Conservation (phyloP, 805 yeast species). For the Kuraishia ogatae region DNA sequence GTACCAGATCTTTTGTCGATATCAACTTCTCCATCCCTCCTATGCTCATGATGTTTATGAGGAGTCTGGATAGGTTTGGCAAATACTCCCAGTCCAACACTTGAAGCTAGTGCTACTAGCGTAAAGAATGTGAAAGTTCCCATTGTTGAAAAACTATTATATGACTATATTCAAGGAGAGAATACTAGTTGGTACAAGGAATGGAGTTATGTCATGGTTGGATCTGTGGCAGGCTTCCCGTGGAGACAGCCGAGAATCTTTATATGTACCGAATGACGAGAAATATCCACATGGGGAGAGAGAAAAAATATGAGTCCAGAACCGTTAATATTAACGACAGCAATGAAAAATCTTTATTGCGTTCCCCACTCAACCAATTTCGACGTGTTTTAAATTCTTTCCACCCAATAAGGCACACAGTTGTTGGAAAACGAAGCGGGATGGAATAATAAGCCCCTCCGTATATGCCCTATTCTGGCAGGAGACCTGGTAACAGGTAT, state of each 20-base stretch:
- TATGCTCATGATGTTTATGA: slow-evolving; percentile 3
- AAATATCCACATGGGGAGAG: too few relatives aligned
- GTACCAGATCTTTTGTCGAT: slow-evolving; percentile 2
- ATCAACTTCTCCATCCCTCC: neutral
- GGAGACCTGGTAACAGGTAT: neutral
- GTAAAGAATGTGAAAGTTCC: neutral
- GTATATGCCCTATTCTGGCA: neutral
- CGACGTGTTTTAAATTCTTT: too few relatives aligned
- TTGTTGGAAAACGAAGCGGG: neutral
- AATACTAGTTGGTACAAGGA: neutral
- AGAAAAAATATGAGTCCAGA: too few relatives aligned
- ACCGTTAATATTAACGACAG: too few relatives aligned
- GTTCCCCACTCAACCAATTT: too few relatives aligned
- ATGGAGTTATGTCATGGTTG: neutral
- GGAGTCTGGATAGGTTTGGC: slow-evolving; percentile 1
- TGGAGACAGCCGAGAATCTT: neutral
- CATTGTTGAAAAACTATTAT: neutral
- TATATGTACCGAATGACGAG: neutral
- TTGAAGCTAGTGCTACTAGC: neutral
- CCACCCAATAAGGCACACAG: too few relatives aligned
- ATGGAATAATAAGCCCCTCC: neutral
- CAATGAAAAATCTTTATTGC: too few relatives aligned
- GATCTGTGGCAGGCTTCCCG: neutral
- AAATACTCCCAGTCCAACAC: neutral
- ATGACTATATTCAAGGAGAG: neutral